phyloP scores from a whole-genome alignment of 345 rosid species.

The Hevea brasiliensis region DNA sequence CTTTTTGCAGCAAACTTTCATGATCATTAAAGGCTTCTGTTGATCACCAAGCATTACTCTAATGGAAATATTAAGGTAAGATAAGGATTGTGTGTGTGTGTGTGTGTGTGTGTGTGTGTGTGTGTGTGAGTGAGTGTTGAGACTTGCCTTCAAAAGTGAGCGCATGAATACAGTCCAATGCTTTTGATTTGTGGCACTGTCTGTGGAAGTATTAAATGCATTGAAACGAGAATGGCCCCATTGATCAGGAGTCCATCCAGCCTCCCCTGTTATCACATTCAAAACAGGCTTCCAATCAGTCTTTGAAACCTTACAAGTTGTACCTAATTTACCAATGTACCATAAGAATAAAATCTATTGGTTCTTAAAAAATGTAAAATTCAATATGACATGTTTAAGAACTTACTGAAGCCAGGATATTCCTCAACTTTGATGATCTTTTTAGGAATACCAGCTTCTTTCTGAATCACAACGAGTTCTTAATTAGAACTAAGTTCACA shows the following conservation, averaged over 20 bases:
- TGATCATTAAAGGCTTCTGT: neutral
- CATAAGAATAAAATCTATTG: neutral
- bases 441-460: conserved; percentile 81
- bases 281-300: conserved; percentile 9
- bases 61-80: conserved; percentile 1
- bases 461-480: conserved; percentile 48
- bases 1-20: conserved; percentile 3
- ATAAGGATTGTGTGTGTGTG: too few relatives aligned
- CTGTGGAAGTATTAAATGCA: conserved; percentile 52
- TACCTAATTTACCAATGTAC: neutral
- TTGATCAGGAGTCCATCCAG: conserved; percentile 98
- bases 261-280: conserved; percentile 61
- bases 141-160: conserved; percentile 78
- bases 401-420: conserved; percentile 91
- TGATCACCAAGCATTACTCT: conserved; percentile 1
- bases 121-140: too few relatives aligned
- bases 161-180: conserved; percentile 79
- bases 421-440: conserved; percentile 77
- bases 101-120: too few relatives aligned
- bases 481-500: conserved; percentile 22
- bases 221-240: conserved; percentile 89
- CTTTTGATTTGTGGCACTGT: conserved; percentile 64
- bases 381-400: conserved; percentile 10
- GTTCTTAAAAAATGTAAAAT: neutral
- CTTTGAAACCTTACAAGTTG: conserved; percentile 11